phyloP scores from a whole-genome alignment of 495 filamentous ascomycete species.

The Penicillium coprophilum region DNA sequence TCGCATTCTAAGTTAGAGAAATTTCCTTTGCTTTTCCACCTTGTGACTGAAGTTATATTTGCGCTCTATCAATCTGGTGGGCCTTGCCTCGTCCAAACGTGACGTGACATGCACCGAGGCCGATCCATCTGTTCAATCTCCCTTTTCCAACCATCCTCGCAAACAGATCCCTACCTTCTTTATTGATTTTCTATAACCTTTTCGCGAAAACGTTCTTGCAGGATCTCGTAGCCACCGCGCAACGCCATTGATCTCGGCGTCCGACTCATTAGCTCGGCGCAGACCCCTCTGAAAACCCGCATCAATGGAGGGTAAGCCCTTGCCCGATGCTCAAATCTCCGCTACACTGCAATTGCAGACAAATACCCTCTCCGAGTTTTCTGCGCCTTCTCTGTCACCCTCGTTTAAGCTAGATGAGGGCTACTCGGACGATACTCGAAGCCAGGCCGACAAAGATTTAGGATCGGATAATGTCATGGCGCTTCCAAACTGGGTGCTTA shows the following conservation, averaged over 20 bases:
- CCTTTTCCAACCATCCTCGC: not conserved
- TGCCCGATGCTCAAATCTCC: conserved; percentile 23
- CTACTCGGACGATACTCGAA: conserved; percentile 63
- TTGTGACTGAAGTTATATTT: not conserved
- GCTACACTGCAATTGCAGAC: conserved; percentile 30
- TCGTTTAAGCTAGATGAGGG: conserved; percentile 63
- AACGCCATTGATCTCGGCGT: conserved; percentile 1
- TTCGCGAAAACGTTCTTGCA: not conserved
- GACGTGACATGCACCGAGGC: conserved; percentile 24
- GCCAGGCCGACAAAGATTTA: conserved; percentile 50
- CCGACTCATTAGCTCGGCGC: not conserved
- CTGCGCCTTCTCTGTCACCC: conserved; percentile 38
- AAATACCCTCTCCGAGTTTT: conserved; percentile 26
- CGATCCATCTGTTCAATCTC: conserved; percentile 10
- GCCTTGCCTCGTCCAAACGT: conserved; percentile 17
- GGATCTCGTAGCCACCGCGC: conserved; percentile 3
- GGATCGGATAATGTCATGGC: conserved; percentile 41
- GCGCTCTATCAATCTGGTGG: conserved; percentile 22
- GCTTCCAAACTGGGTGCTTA: conserved; percentile 54
- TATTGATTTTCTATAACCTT: not conserved
- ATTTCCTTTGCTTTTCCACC: not conserved
- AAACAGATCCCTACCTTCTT: not conserved
- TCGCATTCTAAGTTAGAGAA: not conserved
- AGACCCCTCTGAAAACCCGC: conserved; percentile 8
- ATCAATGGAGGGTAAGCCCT: conserved; percentile 37